Base-by-base conservation (phyloP, 768 basidiomycete species). In the Psilocybe tampanensis region DNA sequence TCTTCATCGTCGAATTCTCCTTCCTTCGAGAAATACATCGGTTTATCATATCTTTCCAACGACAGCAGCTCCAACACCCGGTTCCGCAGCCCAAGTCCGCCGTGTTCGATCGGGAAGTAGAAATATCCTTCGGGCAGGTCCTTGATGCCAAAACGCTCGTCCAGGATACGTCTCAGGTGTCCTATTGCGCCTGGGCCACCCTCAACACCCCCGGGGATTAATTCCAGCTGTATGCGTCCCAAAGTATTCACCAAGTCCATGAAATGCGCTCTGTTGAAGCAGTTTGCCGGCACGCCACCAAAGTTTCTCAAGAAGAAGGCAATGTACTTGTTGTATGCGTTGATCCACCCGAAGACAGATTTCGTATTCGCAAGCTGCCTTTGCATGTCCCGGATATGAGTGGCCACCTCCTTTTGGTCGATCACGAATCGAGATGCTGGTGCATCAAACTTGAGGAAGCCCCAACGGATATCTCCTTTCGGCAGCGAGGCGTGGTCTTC, bases 91-190 rank as follows among this genome's bases (percentile, higher is more conserved):
- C 72, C 74, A 21, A 78, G 66, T 0, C 76, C 76, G 23, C 77
- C 77, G 19, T 62, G 66, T 9, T 64, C 60, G n/a, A 76, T 68
- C 0, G 76, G 74, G 59, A 76, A 72, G 62, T 74, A 78, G 63
- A 74, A 77, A 54, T 74, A 78, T 7, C 76, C 76, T 39, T 73
- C 70, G 0, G 75, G 77, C 6, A 78, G 64, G 54, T 76, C 70
- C 8, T 52, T 63, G 1, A 74, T 60, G 3, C 66, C 68, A 53
- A 76, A 77, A 2, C 74, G 68, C 17, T 64, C 60, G 22, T 66
- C 66, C 22, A 79, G 53, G 33, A 55, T 58, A 21, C 49, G 58
- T 33, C 62, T 62, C 43, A 71, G 56, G 44, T 67, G 61, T 19
- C 62, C 68, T 21, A 68, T 53, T 2, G 63, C 65, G 15, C 70